phyloP scores from a whole-genome alignment of 2,329 filamentous ascomycete species.

The Thelonectria olida region DNA sequence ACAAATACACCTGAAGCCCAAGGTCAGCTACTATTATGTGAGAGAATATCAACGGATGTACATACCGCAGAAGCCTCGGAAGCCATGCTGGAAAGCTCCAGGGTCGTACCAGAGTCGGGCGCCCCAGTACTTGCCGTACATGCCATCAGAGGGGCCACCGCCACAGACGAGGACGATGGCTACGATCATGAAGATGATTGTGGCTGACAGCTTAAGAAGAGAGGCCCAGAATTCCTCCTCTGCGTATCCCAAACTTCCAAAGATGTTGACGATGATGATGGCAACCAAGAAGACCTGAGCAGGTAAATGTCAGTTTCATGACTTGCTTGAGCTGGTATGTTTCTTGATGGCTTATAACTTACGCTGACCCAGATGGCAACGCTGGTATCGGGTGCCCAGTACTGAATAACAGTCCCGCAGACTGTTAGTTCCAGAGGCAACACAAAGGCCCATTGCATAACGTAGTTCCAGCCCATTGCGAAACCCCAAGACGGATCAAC shows the following conservation, averaged over 20 bases:
- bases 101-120: slow-evolving; percentile 60
- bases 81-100: slow-evolving; percentile 74
- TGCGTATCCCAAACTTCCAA: slow-evolving; percentile 64
- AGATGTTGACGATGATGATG: slow-evolving; percentile 64
- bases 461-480: slow-evolving; percentile 60
- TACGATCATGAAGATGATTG: slow-evolving; percentile 71
- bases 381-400: slow-evolving; percentile 56
- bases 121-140: slow-evolving; percentile 58
- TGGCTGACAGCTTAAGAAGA: slow-evolving; percentile 65
- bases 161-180: slow-evolving; percentile 67
- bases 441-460: slow-evolving; percentile 56
- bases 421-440: slow-evolving; percentile 60
- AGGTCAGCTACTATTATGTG: background rate
- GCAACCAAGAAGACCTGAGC: slow-evolving; percentile 58
- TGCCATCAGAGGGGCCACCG: slow-evolving; percentile 62
- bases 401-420: slow-evolving; percentile 57
- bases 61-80: slow-evolving; percentile 77
- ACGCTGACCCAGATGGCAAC: slow-evolving; percentile 63
- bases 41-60: slow-evolving; percentile 52
- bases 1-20: slow-evolving; percentile 50
- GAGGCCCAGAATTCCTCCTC: slow-evolving; percentile 70
- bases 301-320: background rate
- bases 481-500: slow-evolving; percentile 61
- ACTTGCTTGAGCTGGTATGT: background rate
- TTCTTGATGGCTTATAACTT: background rate